These are phyloP conservation scores for Chionographis japonica DNA, from an alignment of 106 monocot genomes.

Conservation along the genomic window DNA sequence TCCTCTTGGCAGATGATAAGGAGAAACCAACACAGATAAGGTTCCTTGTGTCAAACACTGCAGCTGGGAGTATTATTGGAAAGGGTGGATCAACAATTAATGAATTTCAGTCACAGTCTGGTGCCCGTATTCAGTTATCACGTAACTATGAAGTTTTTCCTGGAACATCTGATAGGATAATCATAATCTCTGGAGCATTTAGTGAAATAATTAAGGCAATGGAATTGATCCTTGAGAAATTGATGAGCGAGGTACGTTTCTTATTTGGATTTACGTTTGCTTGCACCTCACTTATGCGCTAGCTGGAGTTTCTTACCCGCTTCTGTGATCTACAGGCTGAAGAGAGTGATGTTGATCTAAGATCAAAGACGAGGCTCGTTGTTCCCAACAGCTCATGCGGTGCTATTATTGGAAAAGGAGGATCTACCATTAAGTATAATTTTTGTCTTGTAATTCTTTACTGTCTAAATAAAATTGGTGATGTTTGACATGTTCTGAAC, in stretches of 20 bases:
- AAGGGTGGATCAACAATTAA: slow-evolving; percentile 95
- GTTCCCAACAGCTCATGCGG: slow-evolving; percentile 79
- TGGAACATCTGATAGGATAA: slow-evolving; percentile 92
- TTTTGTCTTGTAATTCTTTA: background rate
- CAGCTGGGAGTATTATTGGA: slow-evolving; percentile 94
- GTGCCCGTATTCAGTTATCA: slow-evolving; percentile 94
- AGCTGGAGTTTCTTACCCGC: background rate
- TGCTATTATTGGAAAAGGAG: slow-evolving; percentile 78
- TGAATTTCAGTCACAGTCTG: slow-evolving; percentile 94
- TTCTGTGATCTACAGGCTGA: slow-evolving; percentile 34
- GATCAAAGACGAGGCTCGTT: slow-evolving; percentile 50
- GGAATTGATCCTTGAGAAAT: slow-evolving; percentile 80
- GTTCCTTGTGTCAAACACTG: slow-evolving; percentile 91
- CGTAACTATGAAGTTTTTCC: slow-evolving; percentile 96
- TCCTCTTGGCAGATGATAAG: slow-evolving; percentile 53
- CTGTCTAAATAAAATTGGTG: no score
- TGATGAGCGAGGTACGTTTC: slow-evolving; percentile 64
- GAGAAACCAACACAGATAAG: slow-evolving; percentile 71
- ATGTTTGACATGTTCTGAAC: no score
- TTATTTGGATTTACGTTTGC: background rate
- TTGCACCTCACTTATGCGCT: background rate
- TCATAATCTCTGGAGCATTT: slow-evolving; percentile 80
- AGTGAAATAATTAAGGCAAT: slow-evolving; percentile 82
- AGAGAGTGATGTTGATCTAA: slow-evolving; percentile 51
- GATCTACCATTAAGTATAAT: slow-evolving; percentile 64